Conservation (phyloP, 83 land plant genomes). For the Picea abies region DNA sequence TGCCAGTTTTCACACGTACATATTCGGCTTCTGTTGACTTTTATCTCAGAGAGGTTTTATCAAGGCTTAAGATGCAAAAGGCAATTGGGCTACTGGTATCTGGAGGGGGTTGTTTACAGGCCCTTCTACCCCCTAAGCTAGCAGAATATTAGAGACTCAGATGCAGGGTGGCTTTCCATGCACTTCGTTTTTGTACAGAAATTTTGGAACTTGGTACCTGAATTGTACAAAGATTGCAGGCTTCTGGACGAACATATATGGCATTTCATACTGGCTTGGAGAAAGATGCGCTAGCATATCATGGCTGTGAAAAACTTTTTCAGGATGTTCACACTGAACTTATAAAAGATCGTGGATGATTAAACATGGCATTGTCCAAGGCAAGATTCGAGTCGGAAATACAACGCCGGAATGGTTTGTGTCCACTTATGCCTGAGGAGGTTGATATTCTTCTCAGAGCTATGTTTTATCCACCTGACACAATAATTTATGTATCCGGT, state of each 20-base stretch:
- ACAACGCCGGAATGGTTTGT: no score
- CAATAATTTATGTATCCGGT: no score
- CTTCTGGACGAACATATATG: slow-evolving; percentile 71
- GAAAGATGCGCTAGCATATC: slow-evolving; percentile 83
- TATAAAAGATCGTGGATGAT: slow-evolving; percentile 86
- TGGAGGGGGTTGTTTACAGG: slow-evolving; percentile 93
- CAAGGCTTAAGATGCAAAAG: slow-evolving; percentile 57
- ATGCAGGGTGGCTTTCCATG: slow-evolving; percentile 95
- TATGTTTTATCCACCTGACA: no score
- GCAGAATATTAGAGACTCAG: slow-evolving; percentile 87
- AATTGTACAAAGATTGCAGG: slow-evolving; percentile 76
- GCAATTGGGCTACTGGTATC: slow-evolving; percentile 68
- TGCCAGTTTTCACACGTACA: slow-evolving; percentile 40
- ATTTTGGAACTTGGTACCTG: slow-evolving; percentile 61
- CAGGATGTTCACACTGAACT: slow-evolving; percentile 96
- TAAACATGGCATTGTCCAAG: slow-evolving; percentile 31
- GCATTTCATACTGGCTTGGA: slow-evolving; percentile 76
- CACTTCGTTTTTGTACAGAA: slow-evolving; percentile 81
- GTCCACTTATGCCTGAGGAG: no score
- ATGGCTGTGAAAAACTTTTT: slow-evolving; percentile 97
- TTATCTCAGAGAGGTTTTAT: slow-evolving; percentile 64
- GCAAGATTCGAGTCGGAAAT: no score
- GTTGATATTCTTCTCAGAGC: no score
- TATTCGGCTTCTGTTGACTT: slow-evolving; percentile 52
- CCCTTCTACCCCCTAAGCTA: slow-evolving; percentile 69